Percentiles rank a stretch among this genome's conserved stretches.
Conservation (phyloP, 1,284 basidiomycete species). For the Puccinia coronata region DNA sequence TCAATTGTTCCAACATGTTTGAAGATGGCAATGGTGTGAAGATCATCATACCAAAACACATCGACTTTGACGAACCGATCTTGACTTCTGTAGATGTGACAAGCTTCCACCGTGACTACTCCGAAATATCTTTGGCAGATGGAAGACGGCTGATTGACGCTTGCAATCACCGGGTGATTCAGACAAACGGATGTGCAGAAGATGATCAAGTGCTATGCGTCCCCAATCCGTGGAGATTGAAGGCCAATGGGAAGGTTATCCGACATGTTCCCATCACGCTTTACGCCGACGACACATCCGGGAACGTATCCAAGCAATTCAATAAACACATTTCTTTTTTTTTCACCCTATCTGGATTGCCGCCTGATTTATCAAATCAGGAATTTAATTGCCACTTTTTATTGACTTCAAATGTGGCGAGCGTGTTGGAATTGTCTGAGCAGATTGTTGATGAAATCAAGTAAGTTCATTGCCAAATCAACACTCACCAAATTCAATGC, state of each 20-base stretch:
- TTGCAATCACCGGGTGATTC: too few species aligned
- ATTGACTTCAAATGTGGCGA: neutral
- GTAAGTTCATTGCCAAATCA: constrained; percentile 50
- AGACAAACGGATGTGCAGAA: neutral
- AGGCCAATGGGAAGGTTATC: constrained; percentile 40
- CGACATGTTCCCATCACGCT: constrained; percentile 21
- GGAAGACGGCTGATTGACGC: too few species aligned
- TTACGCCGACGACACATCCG: constrained; percentile 24
- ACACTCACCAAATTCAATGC: neutral
- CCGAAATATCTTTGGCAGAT: too few species aligned
- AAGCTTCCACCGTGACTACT: neutral
- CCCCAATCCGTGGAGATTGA: constrained; percentile 45
- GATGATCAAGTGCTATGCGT: neutral
- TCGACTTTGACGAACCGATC: neutral
- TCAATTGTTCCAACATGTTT: neutral
- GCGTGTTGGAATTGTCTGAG: constrained; percentile 49
- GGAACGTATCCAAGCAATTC: constrained; percentile 17
- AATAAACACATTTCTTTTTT: too few species aligned
- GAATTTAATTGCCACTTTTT: constrained; percentile 28
- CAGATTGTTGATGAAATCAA: constrained; percentile 57
- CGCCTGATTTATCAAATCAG: constrained; percentile 16
- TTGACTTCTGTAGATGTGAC: neutral
- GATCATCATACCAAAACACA: neutral
- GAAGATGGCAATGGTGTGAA: neutral
- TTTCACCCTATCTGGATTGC: constrained; percentile 21